Evolutionary conservation across 75 land plant genomes (phyloP), one percentile per base, ranked within the genome.

Genomic region (Sequoia sempervirens): DNA sequence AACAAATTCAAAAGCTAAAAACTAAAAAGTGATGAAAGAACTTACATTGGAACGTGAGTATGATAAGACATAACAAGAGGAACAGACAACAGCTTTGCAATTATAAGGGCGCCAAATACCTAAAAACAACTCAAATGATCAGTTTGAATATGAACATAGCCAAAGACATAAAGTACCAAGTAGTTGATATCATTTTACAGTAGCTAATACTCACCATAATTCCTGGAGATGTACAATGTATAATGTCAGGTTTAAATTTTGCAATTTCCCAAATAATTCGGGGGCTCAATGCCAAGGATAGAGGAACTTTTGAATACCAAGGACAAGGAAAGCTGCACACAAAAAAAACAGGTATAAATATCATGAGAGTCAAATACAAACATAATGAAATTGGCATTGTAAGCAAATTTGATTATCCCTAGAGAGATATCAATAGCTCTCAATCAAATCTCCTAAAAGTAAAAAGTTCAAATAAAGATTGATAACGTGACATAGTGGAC

Each of bases 191-290:
- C 10, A 32, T 6, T 47, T 74, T 72, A 66, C 8, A 72, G 12
- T 30, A 30, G 13, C 26, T 38, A 43, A 82, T n/a, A 70, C 83
- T 78, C 88, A 95, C 99, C 99, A 98, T 98, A 61, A 98, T 86
- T 78, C 99, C 99, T 84, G 99, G 99, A 52, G 99, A 98, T 75
- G 99, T 95, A 81, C 99, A 99, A 87, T 98, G 99, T 85, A 98
- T 93, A 28, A 98, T 98, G 83, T 98, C 99, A 75, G 99, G 99
- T 89, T 96, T 98, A 81, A 98, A 98, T 34, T 89, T 88, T 34
- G 96, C 93, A 83, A 98, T 97, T 72, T 92, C 99, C 66, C 90
- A 90, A 41, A 95, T 95, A 61, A 98, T 98, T 82, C 99, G 90
- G 12, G 99, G 99, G 82, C 99, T 98, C 68, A 98, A 90, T 34